Evolutionary conservation across 371 early-diverging fungal species (phyloP).

Genomic region (Dinochytrium kinnereticum): DNA sequence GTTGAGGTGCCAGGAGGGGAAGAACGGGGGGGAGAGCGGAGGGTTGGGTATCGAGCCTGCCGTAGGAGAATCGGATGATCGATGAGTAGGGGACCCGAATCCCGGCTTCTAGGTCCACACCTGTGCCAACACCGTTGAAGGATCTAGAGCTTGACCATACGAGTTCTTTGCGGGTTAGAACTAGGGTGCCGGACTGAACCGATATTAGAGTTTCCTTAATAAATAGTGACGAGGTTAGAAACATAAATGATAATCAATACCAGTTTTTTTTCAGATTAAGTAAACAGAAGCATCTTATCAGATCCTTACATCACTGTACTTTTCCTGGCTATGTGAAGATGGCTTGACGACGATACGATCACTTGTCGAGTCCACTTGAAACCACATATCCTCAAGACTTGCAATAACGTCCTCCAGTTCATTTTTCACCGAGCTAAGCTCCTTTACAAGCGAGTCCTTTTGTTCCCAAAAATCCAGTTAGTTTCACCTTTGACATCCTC

Average conservation of each 20-base stretch:
- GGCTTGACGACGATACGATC: constrained; percentile 34
- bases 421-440: constrained; percentile 13
- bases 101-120: background rate
- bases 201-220: constrained; percentile 36
- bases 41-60: background rate
- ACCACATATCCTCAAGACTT: constrained; percentile 36
- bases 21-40: background rate
- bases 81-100: constrained; percentile 19
- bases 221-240: too few relatives aligned
- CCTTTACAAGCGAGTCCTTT: constrained; percentile 19
- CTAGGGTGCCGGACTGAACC: constrained; percentile 21
- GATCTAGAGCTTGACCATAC: constrained; percentile 25
- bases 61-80: constrained; percentile 24
- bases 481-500: too few relatives aligned
- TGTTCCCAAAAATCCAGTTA: background rate
- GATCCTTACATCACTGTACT: constrained; percentile 11
- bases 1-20: background rate
- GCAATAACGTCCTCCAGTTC: constrained; percentile 33
- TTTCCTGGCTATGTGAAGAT: background rate
- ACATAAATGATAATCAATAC: background rate
- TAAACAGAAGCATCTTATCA: too few relatives aligned
- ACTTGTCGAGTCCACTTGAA: constrained; percentile 38
- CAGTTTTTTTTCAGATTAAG: background rate
- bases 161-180: constrained; percentile 27
- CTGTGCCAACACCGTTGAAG: constrained; percentile 15